Base-by-base conservation (phyloP, 225 moss, liverwort and hornwort genomes). In the Polytrichum formosum region DNA sequence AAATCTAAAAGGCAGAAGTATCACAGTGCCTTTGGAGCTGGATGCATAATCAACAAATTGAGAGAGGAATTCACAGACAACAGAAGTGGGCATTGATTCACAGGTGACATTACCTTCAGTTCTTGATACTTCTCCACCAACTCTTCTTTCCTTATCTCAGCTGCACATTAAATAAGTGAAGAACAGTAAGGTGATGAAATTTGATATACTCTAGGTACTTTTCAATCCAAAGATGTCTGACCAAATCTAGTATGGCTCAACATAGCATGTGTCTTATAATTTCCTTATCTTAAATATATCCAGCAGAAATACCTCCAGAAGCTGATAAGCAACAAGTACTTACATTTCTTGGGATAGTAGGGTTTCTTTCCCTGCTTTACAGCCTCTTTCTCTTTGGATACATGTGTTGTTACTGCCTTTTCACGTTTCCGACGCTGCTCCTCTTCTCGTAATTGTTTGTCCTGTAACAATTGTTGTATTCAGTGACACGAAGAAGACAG, bases 351-450 rank as follows among this genome's bases (percentile, higher is more conserved):
- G 0, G 80, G 76, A 74, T 88, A 98, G 31, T 80, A 98, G 7
- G 92, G 91, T 70, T 90, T 94, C 82, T 98, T 94, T 72, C 98
- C 98, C 78, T 90, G 73, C 80, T 86, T 94, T 23, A 94, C 88
- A 75, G 94, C 94, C 76, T 80, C 80, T 70, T 75, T 89, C 71
- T 91, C 85, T 55, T 82, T 85, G 16, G 75, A 74, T 28, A 80
- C 84, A 56, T 78, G 79, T 72, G 85, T 75, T 33, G 78, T 74
- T 63, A 73, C 54, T 73, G 85, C 80, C 28, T 81, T 74, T 63
- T 26, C 80, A 70, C 80, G 85, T 78, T 83, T 94, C 70, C 85
- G 81, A 78, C 98, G 81, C 72, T 81, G 80, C 54, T 90, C 84
- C 79, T 98, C 98, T 72, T 86, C 91, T 71, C 78, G 83, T 68